These are phyloP conservation scores for Lachnellula occidentalis DNA, from an alignment of 2,329 filamentous ascomycete genomes.

Conservation along the genomic window DNA sequence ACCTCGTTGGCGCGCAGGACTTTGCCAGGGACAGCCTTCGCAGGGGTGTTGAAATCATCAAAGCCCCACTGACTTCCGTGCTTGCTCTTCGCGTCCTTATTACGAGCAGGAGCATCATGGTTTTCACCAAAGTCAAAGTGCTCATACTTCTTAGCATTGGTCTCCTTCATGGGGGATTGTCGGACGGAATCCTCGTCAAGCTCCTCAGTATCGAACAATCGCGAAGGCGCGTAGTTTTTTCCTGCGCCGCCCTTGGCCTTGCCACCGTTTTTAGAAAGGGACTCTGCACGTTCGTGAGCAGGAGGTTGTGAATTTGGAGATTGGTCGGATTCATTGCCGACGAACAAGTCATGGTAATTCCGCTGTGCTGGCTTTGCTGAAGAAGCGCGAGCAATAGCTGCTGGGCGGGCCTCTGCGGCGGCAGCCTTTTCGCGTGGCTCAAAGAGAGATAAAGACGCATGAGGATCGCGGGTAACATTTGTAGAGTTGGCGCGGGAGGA, in stretches of 20 bases:
- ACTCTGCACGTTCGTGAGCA: constrained; percentile 15
- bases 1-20: constrained; percentile 59
- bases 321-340: constrained; percentile 35
- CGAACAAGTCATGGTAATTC: constrained; percentile 66
- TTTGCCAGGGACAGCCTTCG: constrained; percentile 61
- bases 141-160: constrained; percentile 72
- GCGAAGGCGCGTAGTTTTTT: constrained; percentile 58
- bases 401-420: constrained; percentile 37
- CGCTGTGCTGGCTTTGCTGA: constrained; percentile 66
- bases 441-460: constrained; percentile 72
- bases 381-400: constrained; percentile 56
- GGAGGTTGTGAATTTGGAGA: constrained; percentile 16
- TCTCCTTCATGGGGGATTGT: constrained; percentile 42
- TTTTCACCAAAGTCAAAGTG: constrained; percentile 81
- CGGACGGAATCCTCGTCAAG: constrained; percentile 45
- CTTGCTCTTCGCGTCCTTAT: constrained; percentile 43
- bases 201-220: constrained; percentile 58
- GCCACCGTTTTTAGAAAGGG: constrained; percentile 13
- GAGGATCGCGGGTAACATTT: constrained; percentile 55
- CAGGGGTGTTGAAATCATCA: constrained; percentile 78
- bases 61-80: constrained; percentile 80
- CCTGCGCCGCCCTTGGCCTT: constrained; percentile 41
- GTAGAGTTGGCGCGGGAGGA: constrained; percentile 45
- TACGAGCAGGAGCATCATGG: constrained; percentile 31
- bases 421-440: constrained; percentile 60